Base-by-base conservation (phyloP, 2,329 filamentous ascomycete genomes). In the Balansia obtecta region DNA sequence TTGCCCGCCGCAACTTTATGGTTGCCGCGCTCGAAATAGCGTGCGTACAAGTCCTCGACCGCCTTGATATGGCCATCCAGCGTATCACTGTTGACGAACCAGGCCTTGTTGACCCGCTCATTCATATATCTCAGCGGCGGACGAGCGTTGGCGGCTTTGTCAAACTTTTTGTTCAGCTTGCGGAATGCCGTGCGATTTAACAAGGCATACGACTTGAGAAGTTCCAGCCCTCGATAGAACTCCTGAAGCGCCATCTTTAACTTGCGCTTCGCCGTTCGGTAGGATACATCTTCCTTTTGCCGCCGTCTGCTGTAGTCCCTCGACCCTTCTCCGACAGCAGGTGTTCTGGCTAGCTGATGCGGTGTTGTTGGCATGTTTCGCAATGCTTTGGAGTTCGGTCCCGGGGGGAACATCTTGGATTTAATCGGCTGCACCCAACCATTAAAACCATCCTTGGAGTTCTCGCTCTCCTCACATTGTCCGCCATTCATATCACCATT, bases 121-220 rank as follows among this genome's bases (percentile, higher is more conserved):
- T 83, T 84, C 79, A 96, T 86, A 65, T 91, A 97, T 30, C 85
- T 79, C 61, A 86, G 77, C 0, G 84, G 77, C 0, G 88, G 88
- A 11, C 85, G 79, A 40, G 88, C 84, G 58, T 89, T 80, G 51
- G 89, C 81, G 2, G 85, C 81, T 69, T 97, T 98, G 73, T 97
- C 90, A 64, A 94, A 97, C 68, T 98, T 98, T 67, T 98, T 98
- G 69, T 95, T 96, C 63, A 98, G 88, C 66, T 98, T 98, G 33
- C 90, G 83, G 62, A 97, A 97, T 0, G 89, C 93, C 0, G 88
- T 95, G 46, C 88, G 80, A 65, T 98, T 98, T 13, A 96, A 74
- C 20, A 95, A 71, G 1, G 89, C 85, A 60, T 95, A 98, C 0
- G 88, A 86, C 68, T 96, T 97, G 52, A 98, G 75, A 44, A 97